Percentiles rank a stretch among this genome's conserved stretches.
These are phyloP conservation scores for Termitomyces sp. DNA, from an alignment of 768 basidiomycete species.

Conservation along the genomic window DNA sequence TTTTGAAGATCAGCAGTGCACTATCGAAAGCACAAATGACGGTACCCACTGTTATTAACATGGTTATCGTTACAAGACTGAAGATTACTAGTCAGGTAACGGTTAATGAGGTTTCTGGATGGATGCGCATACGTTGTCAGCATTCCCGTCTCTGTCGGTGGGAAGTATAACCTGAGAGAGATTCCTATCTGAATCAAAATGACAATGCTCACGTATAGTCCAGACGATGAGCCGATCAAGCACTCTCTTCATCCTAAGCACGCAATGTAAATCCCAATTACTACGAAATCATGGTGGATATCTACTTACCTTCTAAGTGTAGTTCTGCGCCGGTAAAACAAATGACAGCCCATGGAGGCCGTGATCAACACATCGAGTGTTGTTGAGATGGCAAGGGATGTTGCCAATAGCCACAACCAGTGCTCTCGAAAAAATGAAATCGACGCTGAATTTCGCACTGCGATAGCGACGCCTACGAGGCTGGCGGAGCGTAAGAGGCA, in stretches of 20 bases:
- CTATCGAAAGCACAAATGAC: too few relatives aligned
- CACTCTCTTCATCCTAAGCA: neutral
- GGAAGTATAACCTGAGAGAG: too few relatives aligned
- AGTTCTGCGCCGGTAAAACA: neutral
- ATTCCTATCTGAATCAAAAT: too few relatives aligned
- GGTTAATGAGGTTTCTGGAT: too few relatives aligned
- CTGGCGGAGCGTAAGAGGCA: slow-evolving; percentile 1
- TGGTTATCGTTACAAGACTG: neutral
- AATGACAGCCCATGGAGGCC: neutral
- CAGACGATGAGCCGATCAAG: neutral
- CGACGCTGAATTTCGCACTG: neutral
- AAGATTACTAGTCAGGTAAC: neutral
- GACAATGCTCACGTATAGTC: too few relatives aligned
- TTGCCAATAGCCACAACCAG: slow-evolving; percentile 5
- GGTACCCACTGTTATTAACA: neutral
- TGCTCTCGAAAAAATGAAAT: neutral
- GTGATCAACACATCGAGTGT: neutral
- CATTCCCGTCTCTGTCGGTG: neutral
- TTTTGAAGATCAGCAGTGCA: neutral
- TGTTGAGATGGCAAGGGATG: slow-evolving; percentile 6
- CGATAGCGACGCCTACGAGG: neutral
- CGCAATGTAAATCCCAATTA: too few relatives aligned
- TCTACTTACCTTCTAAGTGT: neutral
- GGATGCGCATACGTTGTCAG: neutral
- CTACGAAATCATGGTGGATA: too few relatives aligned